Evolutionary conservation across 2,329 filamentous ascomycete genomes (phyloP).

Genomic region (Pestalotiopsis sp.): DNA sequence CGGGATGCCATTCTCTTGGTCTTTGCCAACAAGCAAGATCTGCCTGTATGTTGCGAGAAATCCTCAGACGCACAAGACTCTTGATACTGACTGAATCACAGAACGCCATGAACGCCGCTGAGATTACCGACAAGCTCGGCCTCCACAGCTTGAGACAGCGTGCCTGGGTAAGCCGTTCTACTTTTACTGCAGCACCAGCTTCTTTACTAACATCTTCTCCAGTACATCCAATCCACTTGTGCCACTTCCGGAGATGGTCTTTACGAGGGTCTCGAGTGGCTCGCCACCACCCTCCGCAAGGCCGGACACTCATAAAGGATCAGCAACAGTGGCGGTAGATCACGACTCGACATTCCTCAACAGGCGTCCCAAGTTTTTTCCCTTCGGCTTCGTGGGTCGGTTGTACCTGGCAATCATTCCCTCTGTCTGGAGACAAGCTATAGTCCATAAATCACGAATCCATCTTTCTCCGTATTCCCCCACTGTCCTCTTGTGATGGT

Average conservation of each 20-base stretch:
- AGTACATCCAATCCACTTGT: conserved; percentile 99
- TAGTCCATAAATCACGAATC: conserved; percentile 50
- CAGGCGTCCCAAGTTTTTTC: conserved; percentile 45
- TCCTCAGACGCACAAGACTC: neutral
- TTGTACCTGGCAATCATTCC: conserved; percentile 60
- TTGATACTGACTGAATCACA: conserved; percentile 38
- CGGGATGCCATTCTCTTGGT: conserved; percentile 19
- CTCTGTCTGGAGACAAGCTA: conserved; percentile 55
- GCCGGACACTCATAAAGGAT: conserved; percentile 62
- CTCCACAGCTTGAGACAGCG: conserved; percentile 98
- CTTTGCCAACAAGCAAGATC: conserved; percentile 80
- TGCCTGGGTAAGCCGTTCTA: conserved; percentile 78
- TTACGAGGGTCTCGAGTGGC: conserved; percentile 97
- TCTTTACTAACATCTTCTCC: conserved; percentile 23
- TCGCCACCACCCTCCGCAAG: conserved; percentile 82
- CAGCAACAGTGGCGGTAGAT: conserved; percentile 21
- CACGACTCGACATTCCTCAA: conserved; percentile 35
- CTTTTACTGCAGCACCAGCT: neutral
- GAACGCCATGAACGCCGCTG: conserved; percentile 99
- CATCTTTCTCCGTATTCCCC: conserved; percentile 23
- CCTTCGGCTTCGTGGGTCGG: conserved; percentile 50
- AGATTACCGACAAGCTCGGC: conserved; percentile 99
- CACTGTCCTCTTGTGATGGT: conserved; percentile 29
- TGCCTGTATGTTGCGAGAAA: conserved; percentile 68
- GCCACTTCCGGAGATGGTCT: conserved; percentile 99